A percentile compares a stretch with the other conserved stretches of the same genome.
phyloP scores from a whole-genome alignment of 257 asterid species.

The Nicotiana benthamiana region DNA sequence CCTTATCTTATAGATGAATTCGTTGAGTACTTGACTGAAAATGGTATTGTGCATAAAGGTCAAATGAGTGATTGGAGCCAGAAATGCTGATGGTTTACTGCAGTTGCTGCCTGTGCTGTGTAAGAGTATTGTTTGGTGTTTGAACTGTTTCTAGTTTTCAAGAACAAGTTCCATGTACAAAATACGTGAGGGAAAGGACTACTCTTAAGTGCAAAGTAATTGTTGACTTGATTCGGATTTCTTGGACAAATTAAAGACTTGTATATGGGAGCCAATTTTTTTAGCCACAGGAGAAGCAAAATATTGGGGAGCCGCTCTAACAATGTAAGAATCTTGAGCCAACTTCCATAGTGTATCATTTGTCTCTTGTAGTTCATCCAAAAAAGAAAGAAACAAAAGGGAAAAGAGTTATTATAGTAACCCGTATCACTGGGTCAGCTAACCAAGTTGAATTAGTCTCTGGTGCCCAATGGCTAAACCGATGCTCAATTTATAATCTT shows the following conservation, averaged over 20 bases:
- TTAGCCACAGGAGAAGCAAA: neutral
- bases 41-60: conserved; percentile 57
- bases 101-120: neutral
- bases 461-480: too few species aligned
- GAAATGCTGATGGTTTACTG: conserved; percentile 27
- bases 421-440: neutral
- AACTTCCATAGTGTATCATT: neutral
- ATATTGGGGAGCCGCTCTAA: neutral
- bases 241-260: neutral
- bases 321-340: neutral
- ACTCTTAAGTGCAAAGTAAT: neutral
- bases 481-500: too few species aligned
- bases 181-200: neutral
- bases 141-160: neutral
- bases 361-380: neutral
- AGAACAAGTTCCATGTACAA: conserved; percentile 7
- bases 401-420: neutral
- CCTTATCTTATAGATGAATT: conserved; percentile 96
- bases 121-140: neutral
- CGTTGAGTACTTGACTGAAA: conserved; percentile 77
- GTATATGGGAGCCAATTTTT: neutral
- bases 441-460: too few species aligned
- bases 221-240: neutral
- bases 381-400: neutral
- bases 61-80: conserved; percentile 62